These are phyloP conservation scores for Wickerhamiella sorbophila DNA, from an alignment of 805 yeast genomes.

Conservation along the genomic window DNA sequence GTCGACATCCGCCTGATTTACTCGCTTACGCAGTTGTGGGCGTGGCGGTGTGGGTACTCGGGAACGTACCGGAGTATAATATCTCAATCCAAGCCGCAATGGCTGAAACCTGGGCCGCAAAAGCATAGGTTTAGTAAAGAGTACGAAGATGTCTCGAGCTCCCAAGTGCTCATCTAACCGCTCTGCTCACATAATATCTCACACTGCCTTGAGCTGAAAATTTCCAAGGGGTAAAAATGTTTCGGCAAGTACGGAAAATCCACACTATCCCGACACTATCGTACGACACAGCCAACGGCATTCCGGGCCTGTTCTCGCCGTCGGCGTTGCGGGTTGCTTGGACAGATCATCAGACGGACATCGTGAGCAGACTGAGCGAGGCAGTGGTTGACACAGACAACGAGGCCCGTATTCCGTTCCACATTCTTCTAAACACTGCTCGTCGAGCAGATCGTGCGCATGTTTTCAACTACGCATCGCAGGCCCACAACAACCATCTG, in stretches of 20 bases:
- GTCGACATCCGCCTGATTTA: not conserved
- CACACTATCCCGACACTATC: constrained; percentile 53
- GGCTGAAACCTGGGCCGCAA: too few relatives aligned
- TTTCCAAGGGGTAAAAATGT: not conserved
- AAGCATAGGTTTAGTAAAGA: too few relatives aligned
- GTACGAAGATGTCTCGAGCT: too few relatives aligned
- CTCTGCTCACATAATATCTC: constrained; percentile 9
- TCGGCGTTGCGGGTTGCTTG: constrained; percentile 62
- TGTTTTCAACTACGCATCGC: constrained; percentile 79
- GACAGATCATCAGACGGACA: constrained; percentile 60
- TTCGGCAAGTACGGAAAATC: constrained; percentile 22
- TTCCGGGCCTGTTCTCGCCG: constrained; percentile 49
- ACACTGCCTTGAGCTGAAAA: not conserved
- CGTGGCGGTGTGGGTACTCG: constrained; percentile 10
- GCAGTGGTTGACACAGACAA: constrained; percentile 64
- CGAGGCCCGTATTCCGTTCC: constrained; percentile 64
- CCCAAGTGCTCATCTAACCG: too few relatives aligned
- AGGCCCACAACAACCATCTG: constrained; percentile 82
- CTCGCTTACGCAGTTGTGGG: constrained; percentile 2
- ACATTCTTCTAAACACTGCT: constrained; percentile 47
- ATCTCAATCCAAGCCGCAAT: constrained; percentile 1
- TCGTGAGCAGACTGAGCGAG: constrained; percentile 39
- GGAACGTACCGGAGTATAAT: constrained; percentile 12
- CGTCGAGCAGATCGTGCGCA: constrained; percentile 50
- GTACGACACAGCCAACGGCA: constrained; percentile 33